Percentiles rank a stretch among this genome's conserved stretches.
Conservation (phyloP, 2,329 filamentous ascomycete genomes). For the Fusarium tricinctum region DNA sequence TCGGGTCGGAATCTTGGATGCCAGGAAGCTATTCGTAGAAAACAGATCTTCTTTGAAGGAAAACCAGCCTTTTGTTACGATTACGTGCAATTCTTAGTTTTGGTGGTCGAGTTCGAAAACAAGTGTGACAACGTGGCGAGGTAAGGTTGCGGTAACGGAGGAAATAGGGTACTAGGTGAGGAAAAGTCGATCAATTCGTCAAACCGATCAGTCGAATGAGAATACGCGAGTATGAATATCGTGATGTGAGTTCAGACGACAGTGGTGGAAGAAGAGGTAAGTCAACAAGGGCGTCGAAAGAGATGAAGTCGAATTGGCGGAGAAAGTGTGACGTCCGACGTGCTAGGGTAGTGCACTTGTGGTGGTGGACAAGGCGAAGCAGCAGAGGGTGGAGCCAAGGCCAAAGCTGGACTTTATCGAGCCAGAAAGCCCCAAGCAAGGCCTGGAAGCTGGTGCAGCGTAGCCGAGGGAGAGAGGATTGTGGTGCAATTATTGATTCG, state of each 20-base stretch:
- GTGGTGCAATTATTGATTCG: constrained; percentile 25
- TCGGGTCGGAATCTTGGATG: background rate
- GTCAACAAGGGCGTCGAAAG: constrained; percentile 23
- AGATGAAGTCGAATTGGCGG: constrained; percentile 29
- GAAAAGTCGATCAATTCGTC: constrained; percentile 21
- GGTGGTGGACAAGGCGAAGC: constrained; percentile 39
- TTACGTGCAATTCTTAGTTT: background rate
- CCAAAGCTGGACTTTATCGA: constrained; percentile 38
- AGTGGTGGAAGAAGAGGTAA: constrained; percentile 3
- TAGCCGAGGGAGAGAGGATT: constrained; percentile 24
- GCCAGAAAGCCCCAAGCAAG: constrained; percentile 29
- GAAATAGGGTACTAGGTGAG: constrained; percentile 13
- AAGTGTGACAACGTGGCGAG: constrained; percentile 37
- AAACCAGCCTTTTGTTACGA: background rate
- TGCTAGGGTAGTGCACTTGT: constrained; percentile 22
- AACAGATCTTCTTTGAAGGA: constrained; percentile 3
- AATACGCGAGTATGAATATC: constrained; percentile 17
- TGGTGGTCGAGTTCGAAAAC: constrained; percentile 12
- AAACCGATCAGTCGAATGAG: constrained; percentile 20
- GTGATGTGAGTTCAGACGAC: constrained; percentile 14
- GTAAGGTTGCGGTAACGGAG: constrained; percentile 31
- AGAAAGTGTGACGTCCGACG: constrained; percentile 39
- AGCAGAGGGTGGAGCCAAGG: constrained; percentile 39
- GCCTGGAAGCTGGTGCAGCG: background rate
- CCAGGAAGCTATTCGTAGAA: background rate